Evolutionary conservation across 441 rosid species (phyloP), one percentile per base, ranked within the genome.

Genomic region (Iberis amara): DNA sequence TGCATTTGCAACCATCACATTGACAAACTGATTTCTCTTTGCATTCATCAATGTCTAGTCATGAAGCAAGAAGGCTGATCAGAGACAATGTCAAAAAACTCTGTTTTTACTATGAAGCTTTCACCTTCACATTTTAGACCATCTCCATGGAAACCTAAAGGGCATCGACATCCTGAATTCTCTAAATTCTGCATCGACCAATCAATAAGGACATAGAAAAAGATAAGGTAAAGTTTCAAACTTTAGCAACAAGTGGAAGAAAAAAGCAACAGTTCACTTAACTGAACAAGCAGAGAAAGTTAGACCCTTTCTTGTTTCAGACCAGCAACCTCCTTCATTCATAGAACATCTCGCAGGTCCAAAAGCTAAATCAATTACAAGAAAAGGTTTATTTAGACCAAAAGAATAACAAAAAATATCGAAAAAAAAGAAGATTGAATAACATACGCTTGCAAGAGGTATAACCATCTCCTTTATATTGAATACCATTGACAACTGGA

Each of bases 311-410:
- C 13, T 72, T 10, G 79, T 40, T 5, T 81, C 89, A 7, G 83
- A 81, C 96, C 96, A 89, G 78, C 96, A 89, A 12, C 89, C 88
- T 46, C 96, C 96, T 37, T 74, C 71, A 60, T 74, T 41, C 47
- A 85, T 71, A 2, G 74, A 44, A 62, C 96, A 89, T 50, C 96
- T 76, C 21, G 77, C 79, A 53, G 89, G 78, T 64, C 96, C 92
- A 70, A 64, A 65, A 51, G 85, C 96, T 76, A 80, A 32, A 23
- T 30, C 30, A 50, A 38, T 31, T 18, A 56, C 64, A 39, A 28
- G 32, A n/a, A 36, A 27, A 26, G 2, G 10, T 2, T 3, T 3
- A 0, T 28, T 14, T 47, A 12, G 28, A 55, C 11, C 14, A 37
- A 1, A 11, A 30, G n/a, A n/a, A n/a, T n/a, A n/a, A n/a, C n/a